Conservation (phyloP, 108 stramenopile genomes). For the Fragilaria crotonensis region DNA sequence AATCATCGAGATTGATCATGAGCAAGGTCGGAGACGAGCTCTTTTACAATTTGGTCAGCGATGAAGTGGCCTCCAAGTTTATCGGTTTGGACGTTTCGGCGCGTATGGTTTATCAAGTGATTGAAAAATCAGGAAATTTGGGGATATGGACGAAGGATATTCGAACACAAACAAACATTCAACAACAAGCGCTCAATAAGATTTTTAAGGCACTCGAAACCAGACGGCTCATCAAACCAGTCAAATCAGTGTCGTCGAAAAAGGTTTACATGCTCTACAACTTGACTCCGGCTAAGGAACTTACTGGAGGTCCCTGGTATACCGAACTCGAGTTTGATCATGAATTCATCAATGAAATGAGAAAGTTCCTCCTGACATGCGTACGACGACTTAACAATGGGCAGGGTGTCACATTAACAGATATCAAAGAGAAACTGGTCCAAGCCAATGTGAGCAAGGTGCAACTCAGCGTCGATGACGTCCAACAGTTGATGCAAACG, state of each 20-base stretch:
- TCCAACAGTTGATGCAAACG: constrained; percentile 85
- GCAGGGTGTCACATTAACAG: constrained; percentile 50
- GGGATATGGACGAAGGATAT: constrained; percentile 98
- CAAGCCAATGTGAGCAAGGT: constrained; percentile 83
- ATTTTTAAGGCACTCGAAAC: constrained; percentile 90
- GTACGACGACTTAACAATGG: constrained; percentile 55
- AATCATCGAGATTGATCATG: constrained; percentile 62
- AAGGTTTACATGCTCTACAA: constrained; percentile 97
- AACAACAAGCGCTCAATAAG: constrained; percentile 87
- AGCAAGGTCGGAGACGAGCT: constrained; percentile 51
- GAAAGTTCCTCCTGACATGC: constrained; percentile 72
- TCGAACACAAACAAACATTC: constrained; percentile 79
- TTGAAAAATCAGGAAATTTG: constrained; percentile 86
- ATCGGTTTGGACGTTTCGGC: constrained; percentile 73
- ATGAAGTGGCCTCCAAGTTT: constrained; percentile 62
- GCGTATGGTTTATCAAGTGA: constrained; percentile 87
- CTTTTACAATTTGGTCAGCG: constrained; percentile 58
- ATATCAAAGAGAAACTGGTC: constrained; percentile 61
- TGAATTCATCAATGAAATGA: constrained; percentile 91
- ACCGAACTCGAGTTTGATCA: constrained; percentile 96
- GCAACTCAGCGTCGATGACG: constrained; percentile 77
- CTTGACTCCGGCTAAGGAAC: constrained; percentile 90
- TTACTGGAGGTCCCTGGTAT: constrained; percentile 98
- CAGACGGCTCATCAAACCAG: constrained; percentile 89
- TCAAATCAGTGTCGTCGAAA: constrained; percentile 93